Base-by-base conservation (phyloP, 768 basidiomycete species). In the Suillus subalutaceus region DNA sequence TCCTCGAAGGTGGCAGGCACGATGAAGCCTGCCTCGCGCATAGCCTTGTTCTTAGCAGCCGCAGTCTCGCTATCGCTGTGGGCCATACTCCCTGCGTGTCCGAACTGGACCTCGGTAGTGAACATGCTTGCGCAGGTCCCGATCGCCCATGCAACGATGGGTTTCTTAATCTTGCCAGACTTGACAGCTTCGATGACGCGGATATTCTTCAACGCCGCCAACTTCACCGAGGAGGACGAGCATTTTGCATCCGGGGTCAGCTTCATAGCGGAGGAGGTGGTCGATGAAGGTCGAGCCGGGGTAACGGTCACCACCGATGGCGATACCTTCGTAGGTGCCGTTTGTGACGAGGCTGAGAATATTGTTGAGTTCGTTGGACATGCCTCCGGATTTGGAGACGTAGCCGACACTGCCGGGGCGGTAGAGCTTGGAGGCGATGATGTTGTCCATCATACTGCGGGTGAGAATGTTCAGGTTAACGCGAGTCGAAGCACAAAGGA, bases 61-160 rank as follows among this genome's bases (percentile, higher is more conserved):
- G 35, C 35, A 35, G 35, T 35, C 35, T 35, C 35, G 6, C 35
- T 35, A 35, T 35, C 35, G 6, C 35, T 35, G 35, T 35, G 35
- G 35, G 35, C 35, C 35, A 35, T 35, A 35, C 35, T 91, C 32
- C 97, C 97, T 59, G 97, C 97, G 81, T 99, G 97, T 23, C 97
- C 97, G 80, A 99, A 99, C 82, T 99, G 97, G 62, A 99, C 97
- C 79, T 98, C 97, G 59, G 97, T 98, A 52, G 95, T 85, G 84
- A 99, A 99, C 97, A 99, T 99, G 89, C 97, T 97, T 73, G 97
- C 97, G 79, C 97, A 99, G 52, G 97, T 99, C 67, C 97, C 97
- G 72, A 99, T 99, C 44, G 97, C 95, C 97, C 97, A 99, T 37
- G 97, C 97, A 70, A 99, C 93, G 78, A 99, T 97, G 63, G 97